Evolutionary conservation across 768 basidiomycete genomes (phyloP).

Genomic region (Leccinum boreale): DNA sequence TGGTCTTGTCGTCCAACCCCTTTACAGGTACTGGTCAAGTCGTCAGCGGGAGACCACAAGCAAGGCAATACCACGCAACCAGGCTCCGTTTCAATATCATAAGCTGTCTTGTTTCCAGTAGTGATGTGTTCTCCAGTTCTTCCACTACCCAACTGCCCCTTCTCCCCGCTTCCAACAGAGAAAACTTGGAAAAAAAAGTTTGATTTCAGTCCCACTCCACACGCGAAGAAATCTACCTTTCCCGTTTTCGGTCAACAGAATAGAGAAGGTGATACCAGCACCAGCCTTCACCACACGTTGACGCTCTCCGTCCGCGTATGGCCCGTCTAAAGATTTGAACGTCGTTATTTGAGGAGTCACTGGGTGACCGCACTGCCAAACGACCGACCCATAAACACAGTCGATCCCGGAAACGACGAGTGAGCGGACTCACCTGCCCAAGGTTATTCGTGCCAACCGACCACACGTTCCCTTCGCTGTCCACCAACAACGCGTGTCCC

Average conservation of each 20-base stretch:
- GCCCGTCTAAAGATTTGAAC: constrained; percentile 63
- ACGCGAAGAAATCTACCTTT: constrained; percentile 48
- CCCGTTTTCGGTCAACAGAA: constrained; percentile 80
- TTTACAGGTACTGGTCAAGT: constrained; percentile 59
- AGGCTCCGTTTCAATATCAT: constrained; percentile 71
- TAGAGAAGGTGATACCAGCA: constrained; percentile 81
- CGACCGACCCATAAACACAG: not conserved
- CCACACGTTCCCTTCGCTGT: constrained; percentile 81
- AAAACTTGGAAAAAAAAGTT: constrained; percentile 53
- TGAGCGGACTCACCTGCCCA: constrained; percentile 65
- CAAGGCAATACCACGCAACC: constrained; percentile 39
- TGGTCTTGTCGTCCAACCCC: constrained; percentile 72
- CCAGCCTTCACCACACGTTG: constrained; percentile 70
- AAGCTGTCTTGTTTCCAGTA: constrained; percentile 80
- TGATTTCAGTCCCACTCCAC: not conserved
- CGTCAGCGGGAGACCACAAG: constrained; percentile 4
- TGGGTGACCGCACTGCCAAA: constrained; percentile 64
- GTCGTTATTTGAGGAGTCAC: constrained; percentile 58
- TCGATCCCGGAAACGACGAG: not conserved
- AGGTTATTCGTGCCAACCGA: constrained; percentile 75
- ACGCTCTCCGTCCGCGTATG: constrained; percentile 53
- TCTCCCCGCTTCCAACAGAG: constrained; percentile 87
- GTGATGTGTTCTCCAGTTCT: constrained; percentile 89
- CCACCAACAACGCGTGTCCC: constrained; percentile 80
- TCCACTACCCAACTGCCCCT: constrained; percentile 92